Percentiles rank a stretch among this genome's conserved stretches.
Evolutionary conservation across 495 filamentous ascomycete species (phyloP).

Genomic region (Penicillium pulvis): DNA sequence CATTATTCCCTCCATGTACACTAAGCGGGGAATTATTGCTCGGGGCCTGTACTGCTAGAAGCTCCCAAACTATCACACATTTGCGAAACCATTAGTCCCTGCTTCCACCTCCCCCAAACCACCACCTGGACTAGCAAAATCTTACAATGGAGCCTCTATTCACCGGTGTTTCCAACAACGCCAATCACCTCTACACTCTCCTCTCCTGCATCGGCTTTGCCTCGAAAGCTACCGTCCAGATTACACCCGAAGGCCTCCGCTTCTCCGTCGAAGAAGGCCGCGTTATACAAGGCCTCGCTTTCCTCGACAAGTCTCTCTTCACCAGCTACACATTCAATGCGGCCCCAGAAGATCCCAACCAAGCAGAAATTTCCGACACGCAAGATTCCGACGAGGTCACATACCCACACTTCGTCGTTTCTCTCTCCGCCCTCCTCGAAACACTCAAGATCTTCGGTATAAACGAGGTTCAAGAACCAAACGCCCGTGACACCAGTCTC

Average conservation of each 20-base stretch:
- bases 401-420: conserved; percentile 72
- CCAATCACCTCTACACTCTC: conserved; percentile 84
- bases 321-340: conserved; percentile 72
- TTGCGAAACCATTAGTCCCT: conserved; percentile 12
- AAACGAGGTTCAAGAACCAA: conserved; percentile 64
- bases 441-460: conserved; percentile 92
- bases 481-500: conserved; percentile 48
- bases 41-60: conserved; percentile 41
- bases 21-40: conserved; percentile 36
- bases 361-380: conserved; percentile 38
- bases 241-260: conserved; percentile 78
- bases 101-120: background rate
- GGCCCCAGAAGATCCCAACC: conserved; percentile 28
- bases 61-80: conserved; percentile 29
- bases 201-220: conserved; percentile 86
- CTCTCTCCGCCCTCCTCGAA: conserved; percentile 84
- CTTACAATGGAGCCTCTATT: conserved; percentile 60
- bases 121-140: conserved; percentile 14
- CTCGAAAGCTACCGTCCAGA: conserved; percentile 78
- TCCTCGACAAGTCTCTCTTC: conserved; percentile 85
- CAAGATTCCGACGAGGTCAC: conserved; percentile 33
- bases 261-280: conserved; percentile 84
- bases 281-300: conserved; percentile 84
- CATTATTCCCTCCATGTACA: conserved; percentile 43
- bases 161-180: conserved; percentile 81